Conservation (phyloP, 2,329 filamentous ascomycete genomes). For the Aspergillus fumigatus region DNA sequence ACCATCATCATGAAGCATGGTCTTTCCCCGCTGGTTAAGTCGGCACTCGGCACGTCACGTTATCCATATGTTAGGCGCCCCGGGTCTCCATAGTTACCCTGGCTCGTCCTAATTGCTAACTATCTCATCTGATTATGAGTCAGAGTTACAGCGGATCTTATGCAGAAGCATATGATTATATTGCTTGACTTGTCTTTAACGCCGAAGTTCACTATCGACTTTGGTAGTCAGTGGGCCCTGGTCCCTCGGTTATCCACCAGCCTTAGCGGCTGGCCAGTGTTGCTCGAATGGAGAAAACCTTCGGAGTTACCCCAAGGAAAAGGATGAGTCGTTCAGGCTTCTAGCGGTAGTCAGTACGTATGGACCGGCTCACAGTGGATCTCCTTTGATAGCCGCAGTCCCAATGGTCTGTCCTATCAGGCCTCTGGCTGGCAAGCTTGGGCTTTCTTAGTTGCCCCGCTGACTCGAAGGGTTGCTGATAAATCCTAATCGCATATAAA, state of each 20-base stretch:
- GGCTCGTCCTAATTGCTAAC: not conserved
- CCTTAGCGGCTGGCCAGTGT: not conserved
- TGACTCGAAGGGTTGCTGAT: not conserved
- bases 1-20: not conserved
- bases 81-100: not conserved
- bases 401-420: not conserved
- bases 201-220: not conserved
- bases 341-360: not conserved
- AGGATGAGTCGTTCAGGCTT: not conserved
- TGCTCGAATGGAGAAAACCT: not conserved
- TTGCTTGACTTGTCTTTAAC: not conserved
- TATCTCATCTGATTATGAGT: not conserved
- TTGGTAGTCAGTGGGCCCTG: not conserved
- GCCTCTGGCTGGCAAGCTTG: not conserved
- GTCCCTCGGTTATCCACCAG: not conserved
- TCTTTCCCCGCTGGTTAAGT: conserved; percentile 20
- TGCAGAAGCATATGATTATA: not conserved
- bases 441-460: conserved; percentile 1
- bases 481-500: not conserved
- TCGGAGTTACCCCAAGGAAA: not conserved
- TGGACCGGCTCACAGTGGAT: not conserved
- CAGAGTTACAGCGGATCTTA: not conserved
- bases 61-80: not conserved
- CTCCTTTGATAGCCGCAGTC: not conserved
- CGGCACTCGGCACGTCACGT: conserved; percentile 20